These are phyloP conservation scores for Moniliella sp. DNA, from an alignment of 1,284 basidiomycete species.

Conservation along the genomic window DNA sequence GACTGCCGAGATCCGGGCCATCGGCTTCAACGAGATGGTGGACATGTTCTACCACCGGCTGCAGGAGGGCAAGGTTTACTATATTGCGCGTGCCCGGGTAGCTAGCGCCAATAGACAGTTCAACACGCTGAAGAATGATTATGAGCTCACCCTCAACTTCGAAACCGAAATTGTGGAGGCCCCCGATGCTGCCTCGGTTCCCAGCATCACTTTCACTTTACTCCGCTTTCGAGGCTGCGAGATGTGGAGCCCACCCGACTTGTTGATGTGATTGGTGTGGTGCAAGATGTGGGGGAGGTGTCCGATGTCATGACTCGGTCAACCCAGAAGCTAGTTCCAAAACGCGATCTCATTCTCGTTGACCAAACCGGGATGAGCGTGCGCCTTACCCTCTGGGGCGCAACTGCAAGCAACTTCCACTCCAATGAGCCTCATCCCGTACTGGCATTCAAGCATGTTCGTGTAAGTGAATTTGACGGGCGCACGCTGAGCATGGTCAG, in stretches of 20 bases:
- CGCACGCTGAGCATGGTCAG: conserved; percentile 52
- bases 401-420: conserved; percentile 62
- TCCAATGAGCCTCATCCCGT: conserved; percentile 23
- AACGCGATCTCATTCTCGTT: conserved; percentile 44
- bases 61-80: conserved; percentile 81
- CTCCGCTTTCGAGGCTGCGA: conserved; percentile 23
- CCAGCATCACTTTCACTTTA: conserved; percentile 32
- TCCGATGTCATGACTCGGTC: conserved; percentile 27
- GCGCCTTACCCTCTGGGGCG: conserved; percentile 82
- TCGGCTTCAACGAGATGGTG: conserved; percentile 70
- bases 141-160: conserved; percentile 68
- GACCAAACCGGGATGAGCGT: conserved; percentile 63
- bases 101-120: conserved; percentile 96
- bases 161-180: conserved; percentile 25
- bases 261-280: conserved; percentile 25
- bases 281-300: conserved; percentile 24
- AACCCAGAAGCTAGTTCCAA: conserved; percentile 25
- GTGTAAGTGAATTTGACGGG: conserved; percentile 83
- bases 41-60: conserved; percentile 63
- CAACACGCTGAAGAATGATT: conserved; percentile 70
- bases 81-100: conserved; percentile 67
- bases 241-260: conserved; percentile 34
- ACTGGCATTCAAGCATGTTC: conserved; percentile 73
- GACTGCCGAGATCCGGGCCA: conserved; percentile 41
- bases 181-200: conserved; percentile 31